These are phyloP conservation scores for Naganishia albida DNA, from an alignment of 1,284 basidiomycete genomes.

Conservation along the genomic window DNA sequence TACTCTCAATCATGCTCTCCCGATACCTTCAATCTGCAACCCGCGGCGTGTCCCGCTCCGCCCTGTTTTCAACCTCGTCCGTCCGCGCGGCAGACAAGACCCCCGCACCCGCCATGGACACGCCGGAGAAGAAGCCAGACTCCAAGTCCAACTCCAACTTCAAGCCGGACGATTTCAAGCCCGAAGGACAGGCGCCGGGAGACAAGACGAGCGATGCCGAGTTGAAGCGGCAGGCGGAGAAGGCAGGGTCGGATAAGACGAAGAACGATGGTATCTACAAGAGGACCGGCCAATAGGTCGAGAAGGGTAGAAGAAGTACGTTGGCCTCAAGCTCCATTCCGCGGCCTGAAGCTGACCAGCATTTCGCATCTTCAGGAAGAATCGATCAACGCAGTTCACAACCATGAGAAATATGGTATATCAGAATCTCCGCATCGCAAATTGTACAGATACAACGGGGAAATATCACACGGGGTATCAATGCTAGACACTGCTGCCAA, in stretches of 20 bases:
- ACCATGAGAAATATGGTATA: no score
- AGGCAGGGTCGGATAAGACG: constrained; percentile 10
- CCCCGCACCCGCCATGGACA: constrained; percentile 26
- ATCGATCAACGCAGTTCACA: no score
- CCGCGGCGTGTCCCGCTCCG: constrained; percentile 6
- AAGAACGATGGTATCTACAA: constrained; percentile 24
- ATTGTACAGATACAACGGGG: no score
- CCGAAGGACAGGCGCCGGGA: constrained; percentile 10
- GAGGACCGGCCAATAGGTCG: constrained; percentile 18
- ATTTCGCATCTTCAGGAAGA: no score
- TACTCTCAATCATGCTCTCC: constrained; percentile 18
- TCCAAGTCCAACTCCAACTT: constrained; percentile 22
- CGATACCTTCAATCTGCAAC: constrained; percentile 7
- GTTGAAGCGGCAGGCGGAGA: constrained; percentile 11
- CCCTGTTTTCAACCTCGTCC: constrained; percentile 3
- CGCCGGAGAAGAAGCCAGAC: constrained; percentile 27
- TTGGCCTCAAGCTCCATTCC: no score
- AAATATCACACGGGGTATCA: no score
- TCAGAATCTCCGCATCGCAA: no score
- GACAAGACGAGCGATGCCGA: constrained; percentile 10
- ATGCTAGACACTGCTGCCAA: no score
- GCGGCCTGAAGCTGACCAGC: no score
- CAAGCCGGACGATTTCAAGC: constrained; percentile 9
- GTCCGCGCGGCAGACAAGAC: constrained; percentile 9
- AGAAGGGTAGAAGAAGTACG: no score